A percentile compares a stretch with the other conserved stretches of the same genome.
Evolutionary conservation across 345 rosid species (phyloP).

Genomic region (Kandelia obovata): DNA sequence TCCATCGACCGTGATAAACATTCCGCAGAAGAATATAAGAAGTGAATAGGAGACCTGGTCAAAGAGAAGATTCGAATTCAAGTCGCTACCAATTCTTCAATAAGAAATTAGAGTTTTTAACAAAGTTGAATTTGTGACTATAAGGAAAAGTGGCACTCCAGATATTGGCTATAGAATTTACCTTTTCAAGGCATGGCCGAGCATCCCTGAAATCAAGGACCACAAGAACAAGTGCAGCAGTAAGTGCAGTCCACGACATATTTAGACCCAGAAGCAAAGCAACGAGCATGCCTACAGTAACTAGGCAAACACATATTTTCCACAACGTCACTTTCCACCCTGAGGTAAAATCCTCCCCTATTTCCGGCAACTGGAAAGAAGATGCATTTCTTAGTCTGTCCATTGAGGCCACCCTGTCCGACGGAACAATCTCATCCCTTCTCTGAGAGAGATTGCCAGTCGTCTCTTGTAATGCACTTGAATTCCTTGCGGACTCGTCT

Average conservation of each 20-base stretch:
- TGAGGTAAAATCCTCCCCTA: slow-evolving; percentile 16
- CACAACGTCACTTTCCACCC: slow-evolving; percentile 52
- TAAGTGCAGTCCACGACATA: slow-evolving; percentile 89
- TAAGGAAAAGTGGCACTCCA: not conserved
- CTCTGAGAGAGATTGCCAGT: slow-evolving; percentile 13
- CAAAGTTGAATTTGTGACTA: not conserved
- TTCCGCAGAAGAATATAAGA: slow-evolving; percentile 78
- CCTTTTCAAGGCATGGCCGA: slow-evolving; percentile 75
- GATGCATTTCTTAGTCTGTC: slow-evolving; percentile 16
- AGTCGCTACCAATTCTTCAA: not conserved
- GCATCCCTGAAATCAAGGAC: slow-evolving; percentile 90
- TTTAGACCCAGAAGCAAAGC: slow-evolving; percentile 66
- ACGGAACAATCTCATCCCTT: slow-evolving; percentile 25
- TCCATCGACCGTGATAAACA: slow-evolving; percentile 81
- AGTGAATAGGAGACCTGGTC: slow-evolving; percentile 78
- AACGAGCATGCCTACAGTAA: slow-evolving; percentile 64
- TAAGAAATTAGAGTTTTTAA: not conserved
- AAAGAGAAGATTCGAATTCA: slow-evolving; percentile 8
- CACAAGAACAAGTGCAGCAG: slow-evolving; percentile 76
- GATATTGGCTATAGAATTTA: slow-evolving; percentile 14
- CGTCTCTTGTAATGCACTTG: slow-evolving; percentile 44
- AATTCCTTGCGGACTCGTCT: slow-evolving; percentile 33
- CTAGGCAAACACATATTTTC: slow-evolving; percentile 62
- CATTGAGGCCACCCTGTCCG: slow-evolving; percentile 14
- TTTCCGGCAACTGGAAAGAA: slow-evolving; percentile 12